Evolutionary conservation across 148 eudicot species (phyloP).

Genomic region (Tetragonia tetragonoides): DNA sequence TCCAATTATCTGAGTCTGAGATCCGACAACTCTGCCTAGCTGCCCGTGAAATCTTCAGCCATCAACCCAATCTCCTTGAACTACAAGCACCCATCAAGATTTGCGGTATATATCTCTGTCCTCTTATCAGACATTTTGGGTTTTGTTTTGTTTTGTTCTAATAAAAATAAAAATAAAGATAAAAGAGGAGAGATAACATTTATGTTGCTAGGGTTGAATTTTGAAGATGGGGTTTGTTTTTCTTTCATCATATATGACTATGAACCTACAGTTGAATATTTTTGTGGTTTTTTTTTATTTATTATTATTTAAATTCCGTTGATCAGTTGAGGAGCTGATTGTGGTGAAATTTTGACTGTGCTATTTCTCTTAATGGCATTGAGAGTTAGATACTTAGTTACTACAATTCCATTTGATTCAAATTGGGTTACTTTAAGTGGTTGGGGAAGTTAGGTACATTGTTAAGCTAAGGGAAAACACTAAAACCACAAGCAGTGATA

Average conservation of each 20-base stretch:
- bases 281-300: not conserved
- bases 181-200: not conserved
- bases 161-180: not conserved
- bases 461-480: too few relatives aligned
- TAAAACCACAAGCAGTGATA: not conserved
- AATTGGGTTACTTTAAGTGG: not conserved
- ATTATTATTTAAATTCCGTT: not conserved
- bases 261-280: too few relatives aligned
- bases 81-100: slow-evolving; percentile 92
- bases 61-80: slow-evolving; percentile 85
- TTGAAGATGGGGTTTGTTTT: too few relatives aligned
- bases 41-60: slow-evolving; percentile 74
- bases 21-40: slow-evolving; percentile 86
- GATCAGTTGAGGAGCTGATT: not conserved
- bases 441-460: not conserved
- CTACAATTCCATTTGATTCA: not conserved
- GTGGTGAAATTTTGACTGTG: not conserved
- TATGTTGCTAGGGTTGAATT: not conserved
- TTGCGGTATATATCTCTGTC: slow-evolving; percentile 51
- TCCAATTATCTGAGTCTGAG: slow-evolving; percentile 82
- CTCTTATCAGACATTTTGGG: not conserved
- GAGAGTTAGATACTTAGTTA: not conserved
- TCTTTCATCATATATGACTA: not conserved
- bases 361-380: not conserved
- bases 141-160: not conserved